Evolutionary conservation across 2,329 filamentous ascomycete species (phyloP).

Genomic region (Cladophialophora exuberans): DNA sequence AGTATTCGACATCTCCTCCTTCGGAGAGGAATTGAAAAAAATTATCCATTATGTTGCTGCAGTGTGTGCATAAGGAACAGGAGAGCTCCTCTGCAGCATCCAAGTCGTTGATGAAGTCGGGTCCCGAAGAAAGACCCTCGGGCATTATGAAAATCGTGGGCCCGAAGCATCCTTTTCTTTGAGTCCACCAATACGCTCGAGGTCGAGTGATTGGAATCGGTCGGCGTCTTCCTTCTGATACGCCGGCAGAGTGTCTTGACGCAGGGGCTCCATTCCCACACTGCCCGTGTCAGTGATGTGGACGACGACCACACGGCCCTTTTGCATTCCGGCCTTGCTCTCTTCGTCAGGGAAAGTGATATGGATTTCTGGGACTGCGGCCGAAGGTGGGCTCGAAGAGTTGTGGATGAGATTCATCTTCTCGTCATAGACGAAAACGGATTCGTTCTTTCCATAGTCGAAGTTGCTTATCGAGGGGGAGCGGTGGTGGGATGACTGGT

Average conservation of each 20-base stretch:
- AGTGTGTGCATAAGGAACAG: not conserved
- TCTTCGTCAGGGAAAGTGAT: conserved; percentile 98
- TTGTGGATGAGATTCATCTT: conserved; percentile 79
- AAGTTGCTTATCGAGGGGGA: conserved; percentile 60
- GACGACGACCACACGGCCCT: conserved; percentile 86
- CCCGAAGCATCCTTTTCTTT: conserved; percentile 74
- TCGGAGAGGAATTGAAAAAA: not conserved
- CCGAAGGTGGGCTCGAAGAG: conserved; percentile 73
- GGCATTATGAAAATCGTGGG: conserved; percentile 25
- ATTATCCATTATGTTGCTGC: conserved; percentile 4
- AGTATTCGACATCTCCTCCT: too few species aligned
- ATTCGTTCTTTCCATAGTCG: conserved; percentile 63
- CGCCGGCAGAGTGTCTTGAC: conserved; percentile 74
- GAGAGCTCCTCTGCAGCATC: not conserved
- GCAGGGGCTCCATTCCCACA: conserved; percentile 84
- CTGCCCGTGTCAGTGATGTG: conserved; percentile 82
- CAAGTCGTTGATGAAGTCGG: too few species aligned
- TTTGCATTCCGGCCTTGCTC: conserved; percentile 68
- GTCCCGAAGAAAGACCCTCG: too few species aligned
- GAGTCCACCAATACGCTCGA: conserved; percentile 90
- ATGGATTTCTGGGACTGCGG: conserved; percentile 92
- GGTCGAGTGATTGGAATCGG: conserved; percentile 90
- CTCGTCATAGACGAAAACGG: conserved; percentile 75
- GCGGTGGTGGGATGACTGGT: conserved; percentile 59
- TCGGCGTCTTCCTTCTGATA: conserved; percentile 81